A percentile compares a stretch with the other conserved stretches of the same genome.
phyloP scores from a whole-genome alignment of 768 basidiomycete species.

The Dioszegia crocea region DNA sequence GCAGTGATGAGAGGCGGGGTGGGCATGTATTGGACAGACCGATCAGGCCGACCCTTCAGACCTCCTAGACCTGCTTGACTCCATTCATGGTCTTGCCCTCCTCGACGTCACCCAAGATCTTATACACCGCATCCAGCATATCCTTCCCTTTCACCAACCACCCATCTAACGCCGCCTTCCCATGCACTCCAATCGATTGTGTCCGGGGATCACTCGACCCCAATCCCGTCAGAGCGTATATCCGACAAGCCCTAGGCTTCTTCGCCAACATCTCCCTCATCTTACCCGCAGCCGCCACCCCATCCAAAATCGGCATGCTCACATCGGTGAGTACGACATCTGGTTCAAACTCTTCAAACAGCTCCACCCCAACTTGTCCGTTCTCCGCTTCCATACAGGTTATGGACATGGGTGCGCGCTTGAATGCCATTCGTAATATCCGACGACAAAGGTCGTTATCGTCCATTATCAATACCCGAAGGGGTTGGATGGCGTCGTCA shows the following conservation, averaged over 20 bases:
- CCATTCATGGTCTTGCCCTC: too few species aligned
- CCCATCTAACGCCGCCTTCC: constrained; percentile 32
- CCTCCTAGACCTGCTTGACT: too few species aligned
- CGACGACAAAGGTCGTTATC: constrained; percentile 32
- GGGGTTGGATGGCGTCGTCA: neutral
- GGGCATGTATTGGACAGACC: too few species aligned
- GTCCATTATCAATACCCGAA: constrained; percentile 33
- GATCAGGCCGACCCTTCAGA: too few species aligned
- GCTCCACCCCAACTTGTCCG: constrained; percentile 27
- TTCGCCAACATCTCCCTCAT: constrained; percentile 24
- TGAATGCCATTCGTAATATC: constrained; percentile 22
- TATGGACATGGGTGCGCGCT: constrained; percentile 7
- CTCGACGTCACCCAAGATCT: constrained; percentile 3
- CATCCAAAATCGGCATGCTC: constrained; percentile 43
- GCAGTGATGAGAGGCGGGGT: too few species aligned
- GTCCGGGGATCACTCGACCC: constrained; percentile 36
- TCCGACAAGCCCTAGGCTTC: neutral
- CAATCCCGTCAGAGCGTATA: constrained; percentile 34
- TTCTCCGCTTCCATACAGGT: constrained; percentile 20
- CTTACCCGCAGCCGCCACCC: constrained; percentile 25
- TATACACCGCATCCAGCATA: constrained; percentile 15
- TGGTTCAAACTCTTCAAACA: constrained; percentile 20
- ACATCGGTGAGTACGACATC: constrained; percentile 38
- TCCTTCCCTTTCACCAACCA: constrained; percentile 42
- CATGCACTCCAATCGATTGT: constrained; percentile 25